A percentile compares a stretch with the other conserved stretches of the same genome.
Conservation (phyloP, 2,329 filamentous ascomycete genomes). For the Coniochaeta prunicola region DNA sequence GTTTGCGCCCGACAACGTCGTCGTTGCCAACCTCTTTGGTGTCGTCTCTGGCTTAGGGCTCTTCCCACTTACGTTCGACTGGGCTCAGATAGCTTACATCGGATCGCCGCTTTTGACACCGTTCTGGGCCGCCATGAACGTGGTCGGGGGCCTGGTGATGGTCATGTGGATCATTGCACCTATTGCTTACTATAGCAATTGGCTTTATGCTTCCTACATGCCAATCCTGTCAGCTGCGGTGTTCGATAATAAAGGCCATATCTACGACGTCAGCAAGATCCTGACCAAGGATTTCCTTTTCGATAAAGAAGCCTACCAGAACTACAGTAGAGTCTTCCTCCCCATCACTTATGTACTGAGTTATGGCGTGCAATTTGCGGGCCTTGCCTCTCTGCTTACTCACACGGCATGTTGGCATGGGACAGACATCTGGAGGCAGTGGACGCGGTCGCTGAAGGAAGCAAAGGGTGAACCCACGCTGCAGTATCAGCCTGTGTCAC, state of each 20-base stretch:
- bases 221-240: constrained; percentile 79
- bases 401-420: constrained; percentile 84
- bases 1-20: constrained; percentile 81
- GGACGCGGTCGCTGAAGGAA: constrained; percentile 62
- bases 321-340: constrained; percentile 78
- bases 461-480: constrained; percentile 42
- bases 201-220: constrained; percentile 77
- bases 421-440: constrained; percentile 71
- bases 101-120: constrained; percentile 77
- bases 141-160: constrained; percentile 69
- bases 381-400: constrained; percentile 69
- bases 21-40: constrained; percentile 79
- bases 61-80: constrained; percentile 84
- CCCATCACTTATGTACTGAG: constrained; percentile 84
- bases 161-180: constrained; percentile 84
- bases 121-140: constrained; percentile 82
- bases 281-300: constrained; percentile 73
- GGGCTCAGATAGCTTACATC: constrained; percentile 84
- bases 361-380: constrained; percentile 81
- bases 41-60: constrained; percentile 77
- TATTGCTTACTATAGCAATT: constrained; percentile 72
- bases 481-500: constrained; percentile 41
- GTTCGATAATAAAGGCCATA: constrained; percentile 74
- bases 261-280: constrained; percentile 77
- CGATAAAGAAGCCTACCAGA: constrained; percentile 65